phyloP scores from a whole-genome alignment of 768 basidiomycete species.

The Hygrophoropsis aurantiaca region DNA sequence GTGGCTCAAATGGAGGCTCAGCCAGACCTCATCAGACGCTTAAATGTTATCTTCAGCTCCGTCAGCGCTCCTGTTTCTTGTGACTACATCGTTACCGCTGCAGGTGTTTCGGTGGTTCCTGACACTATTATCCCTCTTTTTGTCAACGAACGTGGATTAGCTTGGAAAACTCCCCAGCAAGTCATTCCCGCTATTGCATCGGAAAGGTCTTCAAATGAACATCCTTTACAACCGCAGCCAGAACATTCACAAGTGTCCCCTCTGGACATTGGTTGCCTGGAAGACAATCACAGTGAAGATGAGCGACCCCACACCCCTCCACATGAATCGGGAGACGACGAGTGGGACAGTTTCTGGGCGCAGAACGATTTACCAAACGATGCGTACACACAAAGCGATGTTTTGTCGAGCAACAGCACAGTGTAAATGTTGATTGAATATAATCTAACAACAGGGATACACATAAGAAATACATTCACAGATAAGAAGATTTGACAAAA shows the following conservation, averaged over 20 bases:
- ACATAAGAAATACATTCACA: too few relatives aligned
- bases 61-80: constrained; percentile 54
- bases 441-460: too few relatives aligned
- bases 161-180: constrained; percentile 1
- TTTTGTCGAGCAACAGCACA: too few relatives aligned
- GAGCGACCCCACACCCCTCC: constrained; percentile 18
- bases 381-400: constrained; percentile 24
- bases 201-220: constrained; percentile 2
- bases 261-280: constrained; percentile 34
- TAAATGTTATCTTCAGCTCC: constrained; percentile 79
- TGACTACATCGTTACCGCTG: constrained; percentile 71
- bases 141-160: too few relatives aligned
- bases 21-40: constrained; percentile 59
- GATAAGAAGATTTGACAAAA: too few relatives aligned
- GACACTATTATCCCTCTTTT: constrained; percentile 17
- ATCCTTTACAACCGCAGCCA: not conserved
- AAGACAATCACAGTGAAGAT: constrained; percentile 23
- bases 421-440: too few relatives aligned
- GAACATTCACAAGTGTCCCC: constrained; percentile 26
- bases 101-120: constrained; percentile 48
- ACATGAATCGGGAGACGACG: constrained; percentile 35
- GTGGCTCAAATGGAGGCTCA: constrained; percentile 35
- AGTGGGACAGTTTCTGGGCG: constrained; percentile 51
- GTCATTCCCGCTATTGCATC: too few relatives aligned
- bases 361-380: constrained; percentile 42